Evolutionary conservation across 192 early-diverging fungal genomes (phyloP).

Genomic region (Coemansia sp.): DNA sequence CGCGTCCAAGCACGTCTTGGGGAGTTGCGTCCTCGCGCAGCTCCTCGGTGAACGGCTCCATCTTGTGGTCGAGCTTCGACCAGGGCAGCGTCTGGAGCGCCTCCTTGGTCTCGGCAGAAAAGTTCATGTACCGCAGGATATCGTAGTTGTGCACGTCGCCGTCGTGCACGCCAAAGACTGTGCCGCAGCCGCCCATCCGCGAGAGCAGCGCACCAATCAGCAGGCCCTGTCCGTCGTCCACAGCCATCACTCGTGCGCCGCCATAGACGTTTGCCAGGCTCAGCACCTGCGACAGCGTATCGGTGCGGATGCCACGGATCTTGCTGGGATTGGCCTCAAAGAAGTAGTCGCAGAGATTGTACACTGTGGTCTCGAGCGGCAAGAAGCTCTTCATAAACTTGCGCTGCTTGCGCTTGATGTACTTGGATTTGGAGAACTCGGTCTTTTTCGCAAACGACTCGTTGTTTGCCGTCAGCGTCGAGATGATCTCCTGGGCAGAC

Average conservation of each 20-base stretch:
- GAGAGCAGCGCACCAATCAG: constrained; percentile 76
- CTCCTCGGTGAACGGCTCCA: constrained; percentile 55
- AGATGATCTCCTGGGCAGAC: constrained; percentile 69
- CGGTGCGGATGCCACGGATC: constrained; percentile 70
- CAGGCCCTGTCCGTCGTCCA: constrained; percentile 91
- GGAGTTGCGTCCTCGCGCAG: constrained; percentile 49
- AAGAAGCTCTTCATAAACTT: constrained; percentile 86
- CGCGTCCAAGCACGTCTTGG: constrained; percentile 52
- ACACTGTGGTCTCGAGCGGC: constrained; percentile 70
- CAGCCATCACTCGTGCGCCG: constrained; percentile 64
- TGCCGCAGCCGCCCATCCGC: constrained; percentile 65
- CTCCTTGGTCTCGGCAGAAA: constrained; percentile 50
- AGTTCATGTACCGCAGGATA: constrained; percentile 73
- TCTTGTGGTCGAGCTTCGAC: constrained; percentile 60
- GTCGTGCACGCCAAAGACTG: constrained; percentile 69
- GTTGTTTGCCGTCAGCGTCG: constrained; percentile 76
- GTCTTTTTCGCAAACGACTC: constrained; percentile 89
- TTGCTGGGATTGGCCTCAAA: constrained; percentile 74
- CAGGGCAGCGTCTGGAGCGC: constrained; percentile 67
- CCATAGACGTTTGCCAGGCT: constrained; percentile 78
- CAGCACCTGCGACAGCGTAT: constrained; percentile 90
- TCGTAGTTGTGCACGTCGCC: constrained; percentile 72
- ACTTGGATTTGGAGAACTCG: constrained; percentile 93
- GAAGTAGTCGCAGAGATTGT: constrained; percentile 74
- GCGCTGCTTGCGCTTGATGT: constrained; percentile 79